Evolutionary conservation across 352 stramenopile genomes (phyloP), one percentile per base, ranked within the genome.

Genomic region (Pythium apleroticum): DNA sequence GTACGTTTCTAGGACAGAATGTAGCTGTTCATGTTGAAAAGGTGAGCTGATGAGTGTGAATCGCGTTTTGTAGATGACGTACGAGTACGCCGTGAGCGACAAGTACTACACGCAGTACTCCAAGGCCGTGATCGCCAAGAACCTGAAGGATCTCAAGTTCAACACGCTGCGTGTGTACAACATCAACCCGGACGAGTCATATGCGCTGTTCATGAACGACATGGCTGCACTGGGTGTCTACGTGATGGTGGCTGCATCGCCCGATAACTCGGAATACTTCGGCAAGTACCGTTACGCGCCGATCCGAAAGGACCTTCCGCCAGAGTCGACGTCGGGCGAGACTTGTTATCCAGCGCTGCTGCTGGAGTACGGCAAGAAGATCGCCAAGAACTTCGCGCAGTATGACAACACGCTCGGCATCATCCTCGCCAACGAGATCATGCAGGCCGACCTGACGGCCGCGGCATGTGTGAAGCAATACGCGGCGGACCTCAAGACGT

Each of bases 101-200:
- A 76, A 83, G 3, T 93, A 94, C 72, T 95, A 94, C 68, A 77
- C 84, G 64, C 84, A 91, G 69, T 90, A 91, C 69, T 91, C 82
- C 30, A 92, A 94, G 67, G 74, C 75, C 9, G 71, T 78, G 46
- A 93, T 95, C 57, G 59, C 63, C 8, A 60, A 80, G 59, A 84
- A 89, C 39, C 72, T 96, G 12, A 77, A 83, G 33, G 86, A 78
- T 0, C 80, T 95, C 48, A 66, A 93, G 35, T 92, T 85, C 68
- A 96, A 96, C 72, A 93, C 85, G 39, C 68, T 96, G 35, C 85
- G 87, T 60, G 71, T 96, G 48, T 96, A 96, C 76, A 91, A 96
- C 63, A 88, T 94, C 55, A 94, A 96, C 71, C 87, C 87, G 8
- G 76, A 84, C 11, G 78, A 85, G 52, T 92, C 82, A 48, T 96